Conservation (phyloP, 805 yeast species). For the Yarrowia yakushimensis region DNA sequence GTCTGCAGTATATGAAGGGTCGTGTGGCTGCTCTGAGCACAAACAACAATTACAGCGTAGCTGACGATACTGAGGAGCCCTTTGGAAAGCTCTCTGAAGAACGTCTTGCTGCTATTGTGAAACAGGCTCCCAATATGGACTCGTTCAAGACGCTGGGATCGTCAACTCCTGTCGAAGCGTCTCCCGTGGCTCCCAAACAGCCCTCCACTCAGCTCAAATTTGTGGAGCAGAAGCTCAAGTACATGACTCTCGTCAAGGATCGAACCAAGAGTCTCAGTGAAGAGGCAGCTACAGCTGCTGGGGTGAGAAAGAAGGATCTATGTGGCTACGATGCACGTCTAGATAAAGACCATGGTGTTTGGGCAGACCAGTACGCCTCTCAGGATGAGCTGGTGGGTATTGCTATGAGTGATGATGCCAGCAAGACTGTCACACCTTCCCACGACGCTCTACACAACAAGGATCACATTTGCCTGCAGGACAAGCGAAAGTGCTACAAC, state of each 20-base stretch:
- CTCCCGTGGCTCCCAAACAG: background rate
- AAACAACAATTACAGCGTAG: background rate
- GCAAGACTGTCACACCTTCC: background rate
- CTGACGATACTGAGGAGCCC: background rate
- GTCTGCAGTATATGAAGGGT: slow-evolving; percentile 41
- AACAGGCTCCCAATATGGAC: background rate
- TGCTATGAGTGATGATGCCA: background rate
- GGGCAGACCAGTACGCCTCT: background rate
- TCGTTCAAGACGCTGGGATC: slow-evolving; percentile 27
- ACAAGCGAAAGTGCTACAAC: slow-evolving; percentile 21
- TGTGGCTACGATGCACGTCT: slow-evolving; percentile 29
- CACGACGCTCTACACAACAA: slow-evolving; percentile 5
- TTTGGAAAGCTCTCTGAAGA: slow-evolving; percentile 26
- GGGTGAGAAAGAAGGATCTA: slow-evolving; percentile 31
- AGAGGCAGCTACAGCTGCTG: slow-evolving; percentile 30
- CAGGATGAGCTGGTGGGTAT: background rate
- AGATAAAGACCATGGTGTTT: background rate
- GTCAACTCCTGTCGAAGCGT: background rate
- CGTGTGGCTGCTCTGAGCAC: slow-evolving; percentile 7
- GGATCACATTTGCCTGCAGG: slow-evolving; percentile 2
- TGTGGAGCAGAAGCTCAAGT: slow-evolving; percentile 25
- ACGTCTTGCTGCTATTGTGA: slow-evolving; percentile 27
- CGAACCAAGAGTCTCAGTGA: slow-evolving; percentile 30
- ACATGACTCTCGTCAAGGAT: slow-evolving; percentile 30
- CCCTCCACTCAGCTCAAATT: slow-evolving; percentile 17